Percentiles rank a stretch among this genome's conserved stretches.
Evolutionary conservation across 495 filamentous ascomycete genomes (phyloP).

Genomic region (Ascobolus immersus): DNA sequence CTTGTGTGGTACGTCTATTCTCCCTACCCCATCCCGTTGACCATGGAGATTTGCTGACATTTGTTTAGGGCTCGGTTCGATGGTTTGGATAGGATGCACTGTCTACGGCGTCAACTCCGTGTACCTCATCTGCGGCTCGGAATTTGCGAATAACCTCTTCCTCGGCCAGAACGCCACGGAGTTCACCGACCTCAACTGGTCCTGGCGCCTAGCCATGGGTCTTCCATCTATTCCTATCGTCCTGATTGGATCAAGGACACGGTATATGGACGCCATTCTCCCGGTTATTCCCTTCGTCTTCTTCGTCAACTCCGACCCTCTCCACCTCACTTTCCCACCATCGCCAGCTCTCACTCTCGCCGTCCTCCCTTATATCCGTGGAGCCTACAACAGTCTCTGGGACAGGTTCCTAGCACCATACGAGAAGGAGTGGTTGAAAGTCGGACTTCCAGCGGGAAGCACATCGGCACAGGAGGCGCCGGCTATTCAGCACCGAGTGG

Average conservation of each 20-base stretch:
- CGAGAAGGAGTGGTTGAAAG: slow-evolving; percentile 14
- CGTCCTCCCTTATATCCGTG: slow-evolving; percentile 14
- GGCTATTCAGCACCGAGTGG: no score
- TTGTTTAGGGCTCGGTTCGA: slow-evolving; percentile 12
- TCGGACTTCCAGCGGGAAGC: slow-evolving; percentile 10
- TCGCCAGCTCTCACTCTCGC: slow-evolving; percentile 16
- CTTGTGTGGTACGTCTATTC: slow-evolving; percentile 10
- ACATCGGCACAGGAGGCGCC: no score
- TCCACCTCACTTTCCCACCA: slow-evolving; percentile 16
- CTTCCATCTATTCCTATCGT: slow-evolving; percentile 16
- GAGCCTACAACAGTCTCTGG: slow-evolving; percentile 13
- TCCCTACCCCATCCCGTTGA: slow-evolving; percentile 6
- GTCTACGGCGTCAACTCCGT: slow-evolving; percentile 17
- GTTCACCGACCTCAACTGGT: slow-evolving; percentile 15
- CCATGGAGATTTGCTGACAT: slow-evolving; percentile 1
- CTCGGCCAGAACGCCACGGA: slow-evolving; percentile 11
- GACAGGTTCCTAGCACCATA: slow-evolving; percentile 13
- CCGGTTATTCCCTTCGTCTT: slow-evolving; percentile 16
- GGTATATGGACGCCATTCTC: slow-evolving; percentile 15
- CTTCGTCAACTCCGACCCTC: slow-evolving; percentile 15
- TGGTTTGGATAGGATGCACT: slow-evolving; percentile 15
- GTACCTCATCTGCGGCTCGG: slow-evolving; percentile 15
- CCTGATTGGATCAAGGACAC: slow-evolving; percentile 15
- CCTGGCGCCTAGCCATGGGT: slow-evolving; percentile 16
- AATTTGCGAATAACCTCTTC: slow-evolving; percentile 14